Evolutionary conservation across 176 grass and related monocot species (phyloP).

Genomic region (Carex parvula): DNA sequence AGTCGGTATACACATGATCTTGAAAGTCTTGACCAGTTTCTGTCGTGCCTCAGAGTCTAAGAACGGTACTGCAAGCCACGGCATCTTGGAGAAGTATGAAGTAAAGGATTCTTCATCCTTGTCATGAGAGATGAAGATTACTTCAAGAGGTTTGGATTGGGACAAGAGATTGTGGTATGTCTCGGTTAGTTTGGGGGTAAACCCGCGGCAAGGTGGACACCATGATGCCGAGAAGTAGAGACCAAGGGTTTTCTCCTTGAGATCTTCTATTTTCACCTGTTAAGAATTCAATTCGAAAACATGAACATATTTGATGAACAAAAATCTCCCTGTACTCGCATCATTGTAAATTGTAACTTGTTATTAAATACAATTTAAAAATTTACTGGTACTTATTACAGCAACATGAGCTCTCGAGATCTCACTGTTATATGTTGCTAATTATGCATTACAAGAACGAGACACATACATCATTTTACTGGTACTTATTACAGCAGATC

Average conservation of each 20-base stretch:
- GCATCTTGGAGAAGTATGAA: constrained; percentile 70
- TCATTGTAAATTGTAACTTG: neutral
- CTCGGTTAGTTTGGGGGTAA: constrained; percentile 71
- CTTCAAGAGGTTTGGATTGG: constrained; percentile 46
- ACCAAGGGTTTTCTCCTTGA: constrained; percentile 46
- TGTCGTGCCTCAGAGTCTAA: constrained; percentile 43
- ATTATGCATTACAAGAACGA: neutral
- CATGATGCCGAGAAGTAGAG: constrained; percentile 87
- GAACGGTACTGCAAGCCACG: constrained; percentile 73
- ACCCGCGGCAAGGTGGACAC: constrained; percentile 55
- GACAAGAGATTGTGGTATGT: constrained; percentile 45
- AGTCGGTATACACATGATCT: constrained; percentile 46
- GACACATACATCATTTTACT: neutral
- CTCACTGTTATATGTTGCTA: neutral
- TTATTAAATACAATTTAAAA: no score
- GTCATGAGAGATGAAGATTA: constrained; percentile 51
- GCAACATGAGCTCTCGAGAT: neutral
- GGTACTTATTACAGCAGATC: neutral
- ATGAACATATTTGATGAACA: neutral
- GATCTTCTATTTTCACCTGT: constrained; percentile 56
- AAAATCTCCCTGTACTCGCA: neutral
- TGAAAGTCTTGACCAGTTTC: constrained; percentile 29
- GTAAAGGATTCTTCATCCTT: constrained; percentile 48
- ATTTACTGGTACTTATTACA: no score
- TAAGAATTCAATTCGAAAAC: neutral